These are phyloP conservation scores for Cladosporium sp. DNA, from an alignment of 2,329 filamentous ascomycete genomes.

Conservation along the genomic window DNA sequence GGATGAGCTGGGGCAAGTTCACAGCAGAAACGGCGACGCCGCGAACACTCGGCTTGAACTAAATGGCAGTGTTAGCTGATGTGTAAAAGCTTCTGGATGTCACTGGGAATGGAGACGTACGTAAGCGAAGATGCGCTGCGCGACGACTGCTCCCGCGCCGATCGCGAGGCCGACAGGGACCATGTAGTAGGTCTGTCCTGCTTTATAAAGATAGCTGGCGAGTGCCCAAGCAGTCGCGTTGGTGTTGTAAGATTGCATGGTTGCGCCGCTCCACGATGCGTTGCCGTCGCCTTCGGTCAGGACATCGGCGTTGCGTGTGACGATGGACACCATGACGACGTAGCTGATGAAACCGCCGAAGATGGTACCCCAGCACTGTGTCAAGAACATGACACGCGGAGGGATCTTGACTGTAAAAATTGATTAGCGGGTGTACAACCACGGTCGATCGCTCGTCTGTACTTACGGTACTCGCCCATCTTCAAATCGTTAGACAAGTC, in stretches of 20 bases:
- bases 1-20: conserved; percentile 57
- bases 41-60: conserved; percentile 52
- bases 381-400: conserved; percentile 56
- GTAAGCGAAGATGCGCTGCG: conserved; percentile 45
- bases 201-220: conserved; percentile 55
- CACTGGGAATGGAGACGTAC: conserved; percentile 34
- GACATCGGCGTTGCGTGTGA: conserved; percentile 50
- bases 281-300: conserved; percentile 50
- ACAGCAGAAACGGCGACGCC: conserved; percentile 38
- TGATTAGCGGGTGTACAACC: not conserved
- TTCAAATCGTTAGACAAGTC: conserved; percentile 57
- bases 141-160: conserved; percentile 46
- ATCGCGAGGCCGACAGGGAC: conserved; percentile 48
- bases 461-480: conserved; percentile 56
- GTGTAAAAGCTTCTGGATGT: not conserved
- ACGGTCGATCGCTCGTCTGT: conserved; percentile 38
- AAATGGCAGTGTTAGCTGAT: not conserved
- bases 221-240: conserved; percentile 48
- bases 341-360: conserved; percentile 49
- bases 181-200: conserved; percentile 34
- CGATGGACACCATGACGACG: conserved; percentile 57
- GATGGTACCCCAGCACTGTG: conserved; percentile 57
- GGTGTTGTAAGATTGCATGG: conserved; percentile 46
- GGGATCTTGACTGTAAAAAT: conserved; percentile 48
- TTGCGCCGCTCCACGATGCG: conserved; percentile 55